Conservation (phyloP, 176 grass and related monocot genomes). For the Phragmites australis region DNA sequence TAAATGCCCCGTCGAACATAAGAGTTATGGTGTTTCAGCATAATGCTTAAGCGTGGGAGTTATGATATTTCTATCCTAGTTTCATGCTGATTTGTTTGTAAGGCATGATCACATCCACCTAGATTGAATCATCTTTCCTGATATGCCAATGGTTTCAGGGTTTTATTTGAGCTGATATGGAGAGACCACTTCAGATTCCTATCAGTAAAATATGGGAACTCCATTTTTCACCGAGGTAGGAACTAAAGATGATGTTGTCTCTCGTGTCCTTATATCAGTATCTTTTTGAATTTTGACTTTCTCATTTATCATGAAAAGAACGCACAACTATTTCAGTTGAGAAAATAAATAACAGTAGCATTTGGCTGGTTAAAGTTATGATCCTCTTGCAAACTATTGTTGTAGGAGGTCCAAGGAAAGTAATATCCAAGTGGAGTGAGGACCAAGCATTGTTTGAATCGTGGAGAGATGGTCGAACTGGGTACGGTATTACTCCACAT, state of each 20-base stretch:
- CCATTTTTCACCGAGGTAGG: constrained; percentile 88
- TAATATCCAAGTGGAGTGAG: constrained; percentile 69
- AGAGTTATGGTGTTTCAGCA: neutral
- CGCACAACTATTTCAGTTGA: neutral
- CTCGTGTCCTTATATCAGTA: neutral
- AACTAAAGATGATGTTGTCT: constrained; percentile 22
- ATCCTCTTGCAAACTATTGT: constrained; percentile 6
- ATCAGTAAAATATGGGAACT: constrained; percentile 83
- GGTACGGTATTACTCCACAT: constrained; percentile 40
- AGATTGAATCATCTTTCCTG: neutral
- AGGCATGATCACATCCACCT: neutral
- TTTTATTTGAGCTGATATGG: constrained; percentile 99
- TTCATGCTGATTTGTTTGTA: constrained; percentile 16
- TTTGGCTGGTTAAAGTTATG: constrained; percentile 16
- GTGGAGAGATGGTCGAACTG: constrained; percentile 82
- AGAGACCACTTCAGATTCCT: constrained; percentile 96
- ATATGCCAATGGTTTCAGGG: constrained; percentile 53
- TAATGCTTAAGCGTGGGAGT: neutral
- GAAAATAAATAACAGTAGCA: neutral
- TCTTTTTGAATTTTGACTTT: neutral
- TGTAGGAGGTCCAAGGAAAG: constrained; percentile 81
- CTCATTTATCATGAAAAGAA: neutral
- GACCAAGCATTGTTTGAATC: constrained; percentile 65
- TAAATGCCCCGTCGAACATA: neutral
- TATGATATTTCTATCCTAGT: constrained; percentile 4